Percentiles rank a stretch among this genome's conserved stretches.
These are phyloP conservation scores for Dactylis glomerata DNA, from an alignment of 176 grass and related monocot species.

Conservation along the genomic window DNA sequence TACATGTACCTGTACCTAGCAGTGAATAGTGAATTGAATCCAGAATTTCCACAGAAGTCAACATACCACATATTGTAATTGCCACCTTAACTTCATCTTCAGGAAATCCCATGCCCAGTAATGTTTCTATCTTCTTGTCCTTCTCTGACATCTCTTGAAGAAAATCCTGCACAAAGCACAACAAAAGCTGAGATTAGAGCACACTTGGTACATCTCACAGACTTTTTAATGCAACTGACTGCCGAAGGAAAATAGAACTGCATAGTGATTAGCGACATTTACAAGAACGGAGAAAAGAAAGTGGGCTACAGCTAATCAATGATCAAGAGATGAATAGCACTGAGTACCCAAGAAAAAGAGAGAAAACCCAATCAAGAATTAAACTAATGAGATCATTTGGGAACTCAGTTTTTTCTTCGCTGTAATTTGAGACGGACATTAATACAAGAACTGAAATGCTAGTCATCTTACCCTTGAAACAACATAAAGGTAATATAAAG, in stretches of 20 bases:
- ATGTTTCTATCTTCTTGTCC: slow-evolving; percentile 45
- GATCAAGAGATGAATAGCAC: neutral
- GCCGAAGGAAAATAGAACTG: neutral
- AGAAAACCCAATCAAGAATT: neutral
- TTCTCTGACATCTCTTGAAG: slow-evolving; percentile 48
- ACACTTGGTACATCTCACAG: neutral
- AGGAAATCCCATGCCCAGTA: slow-evolving; percentile 77
- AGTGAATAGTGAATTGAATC: too few relatives aligned
- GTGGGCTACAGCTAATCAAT: neutral
- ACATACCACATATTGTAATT: slow-evolving; percentile 83
- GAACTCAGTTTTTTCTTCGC: neutral
- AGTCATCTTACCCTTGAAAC: neutral
- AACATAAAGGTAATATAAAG: neutral
- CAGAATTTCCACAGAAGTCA: too few relatives aligned
- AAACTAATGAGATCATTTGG: neutral
- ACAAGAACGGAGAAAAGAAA: neutral
- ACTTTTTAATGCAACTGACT: neutral
- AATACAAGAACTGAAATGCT: neutral
- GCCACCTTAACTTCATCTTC: slow-evolving; percentile 27
- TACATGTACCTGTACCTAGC: too few relatives aligned
- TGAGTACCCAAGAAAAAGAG: neutral
- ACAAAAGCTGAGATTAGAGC: neutral
- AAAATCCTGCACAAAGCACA: slow-evolving; percentile 52
- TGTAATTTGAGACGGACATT: neutral
- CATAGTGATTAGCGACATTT: neutral